A percentile compares a stretch with the other conserved stretches of the same genome.
These are phyloP conservation scores for Globisporangium paddicum DNA, from an alignment of 352 stramenopile species.

Conservation along the genomic window DNA sequence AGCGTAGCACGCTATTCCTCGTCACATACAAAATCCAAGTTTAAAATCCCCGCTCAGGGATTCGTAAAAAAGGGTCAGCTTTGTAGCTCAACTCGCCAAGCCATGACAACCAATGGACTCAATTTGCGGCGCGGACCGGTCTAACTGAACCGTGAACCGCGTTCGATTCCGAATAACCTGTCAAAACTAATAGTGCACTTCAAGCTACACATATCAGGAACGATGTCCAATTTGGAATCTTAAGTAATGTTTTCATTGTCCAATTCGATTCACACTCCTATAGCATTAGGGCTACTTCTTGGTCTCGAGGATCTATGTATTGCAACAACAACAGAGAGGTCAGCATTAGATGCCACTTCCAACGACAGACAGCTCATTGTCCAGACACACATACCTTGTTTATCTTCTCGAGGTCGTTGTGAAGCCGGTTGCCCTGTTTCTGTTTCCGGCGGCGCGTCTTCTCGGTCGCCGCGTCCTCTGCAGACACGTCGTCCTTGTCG, in stretches of 20 bases:
- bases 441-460: slow-evolving; percentile 50
- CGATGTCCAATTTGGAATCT: background rate
- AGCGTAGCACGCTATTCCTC: background rate
- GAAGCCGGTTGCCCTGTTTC: slow-evolving; percentile 61
- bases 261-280: background rate
- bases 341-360: background rate
- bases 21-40: too few species aligned
- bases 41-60: too few species aligned
- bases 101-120: slow-evolving; percentile 29
- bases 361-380: background rate
- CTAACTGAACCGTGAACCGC: slow-evolving; percentile 4
- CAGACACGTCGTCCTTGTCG: slow-evolving; percentile 19
- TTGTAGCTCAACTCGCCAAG: slow-evolving; percentile 4
- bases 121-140: slow-evolving; percentile 3
- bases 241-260: background rate
- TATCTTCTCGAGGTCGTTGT: slow-evolving; percentile 71
- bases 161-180: background rate
- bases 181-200: background rate
- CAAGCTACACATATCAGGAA: background rate
- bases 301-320: slow-evolving; percentile 2
- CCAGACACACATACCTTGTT: slow-evolving; percentile 43
- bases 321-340: background rate
- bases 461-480: slow-evolving; percentile 20
- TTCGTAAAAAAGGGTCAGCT: slow-evolving; percentile 8
- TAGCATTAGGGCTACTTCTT: background rate